Evolutionary conservation across 257 asterid genomes (phyloP).

Genomic region (Echium plantagineum): DNA sequence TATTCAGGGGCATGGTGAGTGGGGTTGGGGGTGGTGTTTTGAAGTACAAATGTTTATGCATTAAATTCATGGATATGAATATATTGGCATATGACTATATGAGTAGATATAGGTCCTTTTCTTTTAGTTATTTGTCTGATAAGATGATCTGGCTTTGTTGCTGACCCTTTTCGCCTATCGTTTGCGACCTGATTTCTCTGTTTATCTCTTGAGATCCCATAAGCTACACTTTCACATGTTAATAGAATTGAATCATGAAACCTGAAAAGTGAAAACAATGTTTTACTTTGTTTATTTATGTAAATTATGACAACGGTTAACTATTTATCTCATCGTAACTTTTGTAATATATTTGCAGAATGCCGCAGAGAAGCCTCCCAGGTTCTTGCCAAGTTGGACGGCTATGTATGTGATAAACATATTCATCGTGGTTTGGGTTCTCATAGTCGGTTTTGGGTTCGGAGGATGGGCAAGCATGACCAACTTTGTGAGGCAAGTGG

Average conservation of each 20-base stretch:
- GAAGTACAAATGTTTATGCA: slow-evolving; percentile 21
- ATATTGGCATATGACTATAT: slow-evolving; percentile 36
- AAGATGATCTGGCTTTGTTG: slow-evolving; percentile 37
- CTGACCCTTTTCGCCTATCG: slow-evolving; percentile 8
- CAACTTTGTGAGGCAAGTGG: slow-evolving; percentile 62
- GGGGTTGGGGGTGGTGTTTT: slow-evolving; percentile 9
- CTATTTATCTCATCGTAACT: not conserved
- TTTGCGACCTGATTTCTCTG: not conserved
- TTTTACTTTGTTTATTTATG: too few species aligned
- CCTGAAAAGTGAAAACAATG: not conserved
- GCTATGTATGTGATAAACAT: slow-evolving; percentile 62
- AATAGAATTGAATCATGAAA: not conserved
- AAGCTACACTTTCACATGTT: not conserved
- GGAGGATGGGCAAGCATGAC: slow-evolving; percentile 98
- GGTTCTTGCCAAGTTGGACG: slow-evolving; percentile 75
- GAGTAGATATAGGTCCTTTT: slow-evolving; percentile 46
- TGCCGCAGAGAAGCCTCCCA: slow-evolving; percentile 93
- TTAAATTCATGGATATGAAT: slow-evolving; percentile 44
- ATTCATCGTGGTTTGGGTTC: slow-evolving; percentile 60
- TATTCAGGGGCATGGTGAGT: too few species aligned
- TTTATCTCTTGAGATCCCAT: not conserved
- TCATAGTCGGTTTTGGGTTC: slow-evolving; percentile 83
- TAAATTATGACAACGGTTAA: too few species aligned
- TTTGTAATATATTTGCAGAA: slow-evolving; percentile 35
- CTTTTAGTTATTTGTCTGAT: slow-evolving; percentile 43